Base-by-base conservation (phyloP, 352 stramenopile species). In the Pythium guiyangense region DNA sequence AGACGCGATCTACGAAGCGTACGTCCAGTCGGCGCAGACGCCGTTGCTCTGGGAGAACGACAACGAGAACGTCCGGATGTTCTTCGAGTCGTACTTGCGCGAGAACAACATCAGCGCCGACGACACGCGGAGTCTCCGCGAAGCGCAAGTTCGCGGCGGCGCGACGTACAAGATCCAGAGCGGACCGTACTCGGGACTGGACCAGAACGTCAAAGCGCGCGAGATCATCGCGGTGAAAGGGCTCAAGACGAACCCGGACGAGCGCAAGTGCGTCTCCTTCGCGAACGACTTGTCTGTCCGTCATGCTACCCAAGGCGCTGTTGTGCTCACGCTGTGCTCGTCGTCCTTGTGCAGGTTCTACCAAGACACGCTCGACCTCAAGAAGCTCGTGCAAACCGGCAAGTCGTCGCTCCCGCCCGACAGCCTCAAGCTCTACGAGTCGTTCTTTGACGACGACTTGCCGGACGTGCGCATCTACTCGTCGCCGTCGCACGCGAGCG, bases 131-230 rank as follows among this genome's bases (percentile, higher is more conserved):
- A 69, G 70, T 8, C 67, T 95, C 42, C 71, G 69, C 12, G 81
- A 95, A 26, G 79, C 77, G 0, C 83, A 92, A 65, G 63, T 73
- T 25, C 81, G 85, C 45, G 76, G 67, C 47, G 83, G 83, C 18
- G 84, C 83, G 17, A 93, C 85, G 6, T 93, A 90, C 58, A 93
- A 90, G 54, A 69, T 95, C 10, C 81, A 92, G 65, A 55, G 63
- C 43, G 85, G 85, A 1, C 69, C 79, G 12, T 95, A 93, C 44
- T 60, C 81, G 3, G 85, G 85, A 6, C 67, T 95, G 5, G 85
- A 95, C n/a, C 85, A 92, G 55, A 74, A 75, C 45, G 74, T 92
- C 17, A 93, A 92, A 42, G 83, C 79, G 17, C 85, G 83, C 2
- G 76, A 89, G 40, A 70, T 95, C 12, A 79, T 93, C 2, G 77